Evolutionary conservation across 495 filamentous ascomycete genomes (phyloP), one percentile per base, ranked within the genome.

Genomic region (Apiosordaria backusii): DNA sequence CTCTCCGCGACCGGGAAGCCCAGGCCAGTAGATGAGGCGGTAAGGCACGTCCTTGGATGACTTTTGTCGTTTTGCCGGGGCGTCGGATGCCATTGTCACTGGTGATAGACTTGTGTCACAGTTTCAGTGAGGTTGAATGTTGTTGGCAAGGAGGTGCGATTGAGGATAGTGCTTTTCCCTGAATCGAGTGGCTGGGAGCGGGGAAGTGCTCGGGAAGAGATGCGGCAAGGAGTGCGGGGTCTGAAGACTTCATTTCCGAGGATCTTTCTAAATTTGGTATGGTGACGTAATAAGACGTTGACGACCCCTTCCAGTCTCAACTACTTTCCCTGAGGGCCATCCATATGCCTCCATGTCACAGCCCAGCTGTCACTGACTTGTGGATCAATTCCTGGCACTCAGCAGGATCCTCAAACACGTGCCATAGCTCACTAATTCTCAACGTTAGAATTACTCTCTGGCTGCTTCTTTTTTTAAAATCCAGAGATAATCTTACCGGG

Each of bases 401-500:
- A 40, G 80, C 74, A 5, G 94, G 86, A 26, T 90, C 81, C 60
- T 90, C 86, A 79, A 96, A 97, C 1, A 93, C 86, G 71, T 85
- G 85, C 93, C 92, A 98, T 0, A 88, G 71, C 29, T 84, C 77
- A 40, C 79, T 82, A 19, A 1, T 57, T 40, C 19, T 63, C n/a
- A 55, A 9, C 7, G 40, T 55, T 55, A 55, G 52, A 55, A 55
- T 22, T 23, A 3, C 16, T 69, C 57, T 62, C 54, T 23, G 52
- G 16, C 5, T 45, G 35, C 35, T 45, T 19, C 23, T n/a, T 9
- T 6, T 19, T 50, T 27, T 15, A 25, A 21, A n/a, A 3, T 21
- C 13, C 2, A 16, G 4, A 6, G 23, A 15, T 26, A 40, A 40
- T 25, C 74, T 58, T 63, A 75, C 74, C 68, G 57, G 21, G 91